phyloP scores from a whole-genome alignment of 2,329 filamentous ascomycete species.

The Metarhizium robertsii region DNA sequence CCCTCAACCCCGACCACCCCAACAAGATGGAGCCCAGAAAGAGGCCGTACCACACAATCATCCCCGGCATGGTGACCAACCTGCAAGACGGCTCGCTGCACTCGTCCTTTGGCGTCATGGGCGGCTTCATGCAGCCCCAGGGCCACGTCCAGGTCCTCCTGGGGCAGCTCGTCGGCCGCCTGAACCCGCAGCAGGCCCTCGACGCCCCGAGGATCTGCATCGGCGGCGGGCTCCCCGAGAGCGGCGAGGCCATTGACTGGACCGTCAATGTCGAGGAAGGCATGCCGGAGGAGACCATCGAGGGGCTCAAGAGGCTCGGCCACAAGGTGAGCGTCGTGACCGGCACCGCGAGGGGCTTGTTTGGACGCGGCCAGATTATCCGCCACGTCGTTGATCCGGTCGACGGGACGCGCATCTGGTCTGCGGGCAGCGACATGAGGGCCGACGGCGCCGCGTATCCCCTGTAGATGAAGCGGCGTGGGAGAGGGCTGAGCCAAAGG shows the following conservation, averaged over 20 bases:
- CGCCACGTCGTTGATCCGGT: constrained; percentile 60
- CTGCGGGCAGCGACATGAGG: constrained; percentile 77
- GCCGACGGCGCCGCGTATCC: constrained; percentile 69
- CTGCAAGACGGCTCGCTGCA: constrained; percentile 63
- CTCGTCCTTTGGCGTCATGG: constrained; percentile 92
- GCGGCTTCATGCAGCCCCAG: constrained; percentile 96
- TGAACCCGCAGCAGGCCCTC: constrained; percentile 78
- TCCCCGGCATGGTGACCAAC: constrained; percentile 83
- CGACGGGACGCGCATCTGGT: constrained; percentile 68
- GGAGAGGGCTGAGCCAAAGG: not conserved
- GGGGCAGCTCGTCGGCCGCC: constrained; percentile 75
- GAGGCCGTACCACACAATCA: constrained; percentile 95
- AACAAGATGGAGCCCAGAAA: constrained; percentile 76
- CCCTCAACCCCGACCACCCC: constrained; percentile 59
- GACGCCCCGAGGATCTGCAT: constrained; percentile 91
- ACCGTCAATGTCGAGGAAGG: constrained; percentile 77
- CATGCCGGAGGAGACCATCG: constrained; percentile 57
- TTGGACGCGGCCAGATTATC: constrained; percentile 84
- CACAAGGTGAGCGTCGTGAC: constrained; percentile 62
- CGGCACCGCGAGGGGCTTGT: constrained; percentile 58
- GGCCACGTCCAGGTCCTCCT: constrained; percentile 89
- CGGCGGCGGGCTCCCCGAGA: constrained; percentile 59
- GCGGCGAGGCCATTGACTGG: constrained; percentile 46
- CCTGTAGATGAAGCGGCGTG: constrained; percentile 13
- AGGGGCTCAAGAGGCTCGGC: constrained; percentile 59